A percentile compares a stretch with the other conserved stretches of the same genome.
Conservation (phyloP, 371 early-diverging fungal species). For the Quaeritorhiza haematococci region DNA sequence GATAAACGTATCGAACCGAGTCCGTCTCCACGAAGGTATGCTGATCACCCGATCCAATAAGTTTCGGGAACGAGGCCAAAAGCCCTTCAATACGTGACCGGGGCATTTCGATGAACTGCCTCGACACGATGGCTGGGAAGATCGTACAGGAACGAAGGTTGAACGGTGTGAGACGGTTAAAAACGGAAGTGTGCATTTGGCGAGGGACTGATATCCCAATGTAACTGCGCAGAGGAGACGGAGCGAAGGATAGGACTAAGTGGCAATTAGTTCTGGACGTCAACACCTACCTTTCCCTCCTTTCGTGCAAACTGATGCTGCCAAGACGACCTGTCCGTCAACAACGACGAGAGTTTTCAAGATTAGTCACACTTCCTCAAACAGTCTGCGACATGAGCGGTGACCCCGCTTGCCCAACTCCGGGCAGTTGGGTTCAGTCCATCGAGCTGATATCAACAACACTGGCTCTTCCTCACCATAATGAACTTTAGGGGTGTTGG, state of each 20-base stretch:
- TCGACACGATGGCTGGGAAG: conserved; percentile 80
- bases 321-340: conserved; percentile 74
- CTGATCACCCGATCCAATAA: conserved; percentile 82
- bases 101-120: conserved; percentile 94
- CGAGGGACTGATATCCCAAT: background rate
- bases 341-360: too few relatives aligned
- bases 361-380: too few relatives aligned
- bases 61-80: conserved; percentile 91
- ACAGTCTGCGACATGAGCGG: too few relatives aligned
- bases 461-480: too few relatives aligned
- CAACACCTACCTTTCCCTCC: conserved; percentile 78
- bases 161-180: background rate
- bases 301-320: conserved; percentile 88
- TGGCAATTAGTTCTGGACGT: background rate
- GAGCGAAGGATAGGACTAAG: background rate
- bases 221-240: background rate
- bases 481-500: too few relatives aligned
- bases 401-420: too few relatives aligned
- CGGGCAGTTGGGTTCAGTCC: too few relatives aligned
- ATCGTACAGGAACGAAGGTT: background rate
- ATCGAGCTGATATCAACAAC: too few relatives aligned
- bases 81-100: conserved; percentile 95
- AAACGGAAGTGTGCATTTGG: conserved; percentile 1
- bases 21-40: conserved; percentile 97
- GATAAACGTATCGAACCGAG: conserved; percentile 91